These are phyloP conservation scores for Cutaneotrichosporon arboriforme DNA, from an alignment of 1,284 basidiomycete species.

Conservation along the genomic window DNA sequence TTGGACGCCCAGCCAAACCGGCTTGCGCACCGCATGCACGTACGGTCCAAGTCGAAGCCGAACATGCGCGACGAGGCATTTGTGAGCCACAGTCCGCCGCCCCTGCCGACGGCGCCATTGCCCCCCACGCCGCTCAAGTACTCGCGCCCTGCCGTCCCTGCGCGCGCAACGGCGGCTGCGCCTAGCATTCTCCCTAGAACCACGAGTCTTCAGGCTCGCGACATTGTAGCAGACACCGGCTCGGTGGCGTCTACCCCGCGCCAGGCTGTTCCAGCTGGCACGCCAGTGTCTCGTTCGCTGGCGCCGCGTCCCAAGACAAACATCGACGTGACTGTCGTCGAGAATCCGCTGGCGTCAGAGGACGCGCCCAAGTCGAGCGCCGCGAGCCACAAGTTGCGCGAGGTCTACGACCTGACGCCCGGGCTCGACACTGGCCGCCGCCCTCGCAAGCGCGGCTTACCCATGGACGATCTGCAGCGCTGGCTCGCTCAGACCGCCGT, in stretches of 20 bases:
- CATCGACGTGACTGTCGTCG: background rate
- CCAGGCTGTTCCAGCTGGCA: too few relatives aligned
- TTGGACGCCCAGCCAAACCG: background rate
- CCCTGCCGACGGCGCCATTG: too few relatives aligned
- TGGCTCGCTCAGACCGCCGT: constrained; percentile 13
- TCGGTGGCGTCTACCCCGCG: background rate
- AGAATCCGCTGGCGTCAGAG: background rate
- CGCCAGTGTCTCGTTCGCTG: too few relatives aligned
- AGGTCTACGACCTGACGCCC: constrained; percentile 14
- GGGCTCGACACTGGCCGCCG: constrained; percentile 13
- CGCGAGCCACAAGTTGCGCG: background rate
- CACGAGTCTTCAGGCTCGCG: background rate
- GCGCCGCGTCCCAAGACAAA: too few relatives aligned
- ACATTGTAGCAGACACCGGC: background rate
- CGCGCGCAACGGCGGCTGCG: too few relatives aligned
- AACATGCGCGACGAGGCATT: too few relatives aligned
- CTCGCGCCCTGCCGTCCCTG: too few relatives aligned
- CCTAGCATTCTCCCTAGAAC: background rate
- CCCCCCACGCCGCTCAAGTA: too few relatives aligned
- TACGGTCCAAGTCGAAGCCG: too few relatives aligned
- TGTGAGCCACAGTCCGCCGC: too few relatives aligned
- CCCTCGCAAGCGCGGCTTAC: constrained; percentile 17
- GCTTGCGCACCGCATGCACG: too few relatives aligned
- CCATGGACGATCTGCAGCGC: constrained; percentile 16
- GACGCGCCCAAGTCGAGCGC: background rate